Conservation (phyloP, 345 rosid species). For the Salix suchowensis region DNA sequence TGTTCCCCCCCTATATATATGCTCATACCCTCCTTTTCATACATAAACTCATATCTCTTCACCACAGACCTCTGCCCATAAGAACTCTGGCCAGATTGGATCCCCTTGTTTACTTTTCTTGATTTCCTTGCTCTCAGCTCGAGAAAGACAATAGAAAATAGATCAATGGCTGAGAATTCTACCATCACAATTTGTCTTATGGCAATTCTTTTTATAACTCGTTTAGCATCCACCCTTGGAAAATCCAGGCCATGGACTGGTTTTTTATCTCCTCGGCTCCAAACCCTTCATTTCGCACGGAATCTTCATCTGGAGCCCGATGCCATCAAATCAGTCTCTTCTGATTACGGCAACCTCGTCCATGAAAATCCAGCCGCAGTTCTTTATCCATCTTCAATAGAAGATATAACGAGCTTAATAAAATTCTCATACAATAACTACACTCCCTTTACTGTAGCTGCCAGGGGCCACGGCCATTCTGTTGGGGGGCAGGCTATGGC, state of each 20-base stretch:
- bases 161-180: slow-evolving; percentile 27
- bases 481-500: slow-evolving; percentile 87
- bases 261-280: slow-evolving; percentile 16
- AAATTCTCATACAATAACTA: slow-evolving; percentile 33
- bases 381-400: slow-evolving; percentile 50
- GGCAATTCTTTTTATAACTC: slow-evolving; percentile 29
- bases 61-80: background rate
- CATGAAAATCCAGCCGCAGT: slow-evolving; percentile 53
- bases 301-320: slow-evolving; percentile 40
- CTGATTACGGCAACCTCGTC: slow-evolving; percentile 63
- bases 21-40: background rate
- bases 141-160: background rate
- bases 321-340: slow-evolving; percentile 43
- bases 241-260: slow-evolving; percentile 20
- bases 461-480: slow-evolving; percentile 90
- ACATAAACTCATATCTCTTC: background rate
- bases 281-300: slow-evolving; percentile 9
- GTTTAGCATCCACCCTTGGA: slow-evolving; percentile 21
- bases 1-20: slow-evolving; percentile 3
- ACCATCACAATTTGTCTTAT: slow-evolving; percentile 21
- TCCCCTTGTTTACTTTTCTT: background rate
- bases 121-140: background rate
- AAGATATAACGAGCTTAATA: slow-evolving; percentile 48
- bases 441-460: slow-evolving; percentile 50
- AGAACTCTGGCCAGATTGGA: background rate